Evolutionary conservation across 441 rosid species (phyloP), one percentile per base, ranked within the genome.

Genomic region (Aquilaria agallochum): DNA sequence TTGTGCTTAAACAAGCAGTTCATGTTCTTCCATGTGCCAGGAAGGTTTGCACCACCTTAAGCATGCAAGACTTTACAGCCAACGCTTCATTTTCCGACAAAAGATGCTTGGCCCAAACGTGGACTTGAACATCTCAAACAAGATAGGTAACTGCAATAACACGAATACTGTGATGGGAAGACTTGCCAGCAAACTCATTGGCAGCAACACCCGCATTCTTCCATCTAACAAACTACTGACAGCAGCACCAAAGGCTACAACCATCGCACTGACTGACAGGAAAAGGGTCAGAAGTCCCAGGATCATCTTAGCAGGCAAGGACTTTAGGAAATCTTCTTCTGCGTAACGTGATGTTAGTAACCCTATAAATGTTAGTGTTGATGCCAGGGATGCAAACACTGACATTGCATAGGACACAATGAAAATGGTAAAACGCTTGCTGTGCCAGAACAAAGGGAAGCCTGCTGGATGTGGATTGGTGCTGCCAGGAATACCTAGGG

Each of bases 221-320:
- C 59, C 59, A 3, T 12, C 11, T 6, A 55, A 20, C 44, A 33
- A 32, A 11, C 32, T 55, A 12, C 4, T 30, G 12, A 55, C 11
- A 55, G 59, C 42, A 55, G 59, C 44, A 36, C 59, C n/a, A 31
- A 55, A 55, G 45, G 59, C 59, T 3, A 31, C 5, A 44, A 55
- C 9, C 59, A 55, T 55, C 13, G 45, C 46, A 2, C 45, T 9
- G 7, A 55, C 12, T 10, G 59, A 55, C 2, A 55, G 3, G 12
- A 55, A 34, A 55, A 56, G 59, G 44, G 59, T 56, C 2, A 5
- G 40, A 12, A 56, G 44, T 30, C 59, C 47, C 3, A 56, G 13
- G 14, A 56, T 36, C 59, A 56, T n/a, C 59, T 56, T 36, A 32
- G 59, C 40, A 11, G 59, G 59, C 44, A 56, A 56, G 9, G 48